These are phyloP conservation scores for Neopestalotiopsis rosae DNA, from an alignment of 2,329 filamentous ascomycete genomes.

Conservation along the genomic window DNA sequence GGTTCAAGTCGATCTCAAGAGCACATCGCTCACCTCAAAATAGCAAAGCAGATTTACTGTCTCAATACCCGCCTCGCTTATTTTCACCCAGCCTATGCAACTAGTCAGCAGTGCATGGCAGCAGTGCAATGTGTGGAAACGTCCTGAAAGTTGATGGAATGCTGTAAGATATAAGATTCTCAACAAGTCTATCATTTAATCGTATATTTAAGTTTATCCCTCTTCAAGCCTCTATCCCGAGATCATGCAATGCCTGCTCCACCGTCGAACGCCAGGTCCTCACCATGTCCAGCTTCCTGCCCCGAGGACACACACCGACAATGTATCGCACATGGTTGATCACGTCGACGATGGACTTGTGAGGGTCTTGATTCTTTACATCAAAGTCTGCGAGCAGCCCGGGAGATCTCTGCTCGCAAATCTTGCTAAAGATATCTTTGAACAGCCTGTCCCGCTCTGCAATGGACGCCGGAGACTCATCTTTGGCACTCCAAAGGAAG, in stretches of 20 bases:
- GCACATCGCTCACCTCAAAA: too few relatives aligned
- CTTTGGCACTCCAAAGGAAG: slow-evolving; percentile 39
- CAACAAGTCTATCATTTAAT: too few relatives aligned
- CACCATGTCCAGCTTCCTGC: not conserved
- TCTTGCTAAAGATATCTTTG: slow-evolving; percentile 29
- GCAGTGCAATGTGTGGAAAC: too few relatives aligned
- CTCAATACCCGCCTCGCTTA: not conserved
- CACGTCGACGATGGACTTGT: not conserved
- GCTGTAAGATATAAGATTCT: too few relatives aligned
- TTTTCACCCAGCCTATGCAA: too few relatives aligned
- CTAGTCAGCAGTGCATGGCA: too few relatives aligned
- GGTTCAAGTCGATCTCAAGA: not conserved
- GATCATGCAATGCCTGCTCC: slow-evolving; percentile 9
- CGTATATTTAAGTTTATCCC: too few relatives aligned
- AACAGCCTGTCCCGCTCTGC: slow-evolving; percentile 30
- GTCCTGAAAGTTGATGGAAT: too few relatives aligned
- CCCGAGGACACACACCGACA: slow-evolving; percentile 18
- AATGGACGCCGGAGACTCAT: slow-evolving; percentile 23
- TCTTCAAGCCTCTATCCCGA: not conserved
- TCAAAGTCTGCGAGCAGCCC: slow-evolving; percentile 4
- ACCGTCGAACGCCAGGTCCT: slow-evolving; percentile 8
- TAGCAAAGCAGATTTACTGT: not conserved
- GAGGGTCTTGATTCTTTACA: slow-evolving; percentile 5
- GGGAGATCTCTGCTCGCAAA: slow-evolving; percentile 11
- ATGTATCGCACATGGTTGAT: slow-evolving; percentile 15